Base-by-base conservation (phyloP, 768 basidiomycete species). In the Pleurotus sapidus region DNA sequence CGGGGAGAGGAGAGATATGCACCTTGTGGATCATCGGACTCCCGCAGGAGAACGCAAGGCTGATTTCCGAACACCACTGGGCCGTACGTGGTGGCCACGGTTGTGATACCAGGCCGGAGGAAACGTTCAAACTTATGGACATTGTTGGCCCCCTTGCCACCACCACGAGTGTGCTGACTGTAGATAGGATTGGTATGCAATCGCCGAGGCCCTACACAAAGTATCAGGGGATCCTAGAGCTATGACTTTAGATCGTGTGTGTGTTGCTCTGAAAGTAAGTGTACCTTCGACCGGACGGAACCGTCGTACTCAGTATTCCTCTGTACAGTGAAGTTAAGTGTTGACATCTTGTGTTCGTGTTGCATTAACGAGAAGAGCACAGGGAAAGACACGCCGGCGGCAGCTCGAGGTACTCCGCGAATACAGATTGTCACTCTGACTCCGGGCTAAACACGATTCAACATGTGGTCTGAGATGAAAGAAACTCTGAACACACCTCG, bases 111-210 rank as follows among this genome's bases (percentile, higher is more conserved):
- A 64, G 92, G 93, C 42, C 89, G 84, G 25, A 98, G 78, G 72
- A 86, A 99, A 30, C 91, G 84, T 72, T 97, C 93, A 55, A 89
- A 95, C 67, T 98, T 99, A 79, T 98, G 95, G 2, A 97, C 94
- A 64, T 98, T 98, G 78, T 99, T 99, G 43, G 86, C 79, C 9
- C 95, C 94, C 69, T 88, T 91, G 14, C 91, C 92, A 15, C 94
- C 94, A 11, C 94, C 95, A 5, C 87, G 83, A 3, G 90, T 87
- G 64, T 95, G 93, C 65, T 97, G 94, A 62, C 94, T 95, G 74
- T 91, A 99, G 30, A 95, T 72, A 0, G 97, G 97, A 61, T 88
- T 91, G 42, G 95, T 86, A 17, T 77, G 79, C 62, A 97, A 77
- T 43, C 95, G 84, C 45, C 95, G 85, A 9, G 94, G 91, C 1